phyloP scores from a whole-genome alignment of 805 yeast species.

The Kazachstania psychrophila region DNA sequence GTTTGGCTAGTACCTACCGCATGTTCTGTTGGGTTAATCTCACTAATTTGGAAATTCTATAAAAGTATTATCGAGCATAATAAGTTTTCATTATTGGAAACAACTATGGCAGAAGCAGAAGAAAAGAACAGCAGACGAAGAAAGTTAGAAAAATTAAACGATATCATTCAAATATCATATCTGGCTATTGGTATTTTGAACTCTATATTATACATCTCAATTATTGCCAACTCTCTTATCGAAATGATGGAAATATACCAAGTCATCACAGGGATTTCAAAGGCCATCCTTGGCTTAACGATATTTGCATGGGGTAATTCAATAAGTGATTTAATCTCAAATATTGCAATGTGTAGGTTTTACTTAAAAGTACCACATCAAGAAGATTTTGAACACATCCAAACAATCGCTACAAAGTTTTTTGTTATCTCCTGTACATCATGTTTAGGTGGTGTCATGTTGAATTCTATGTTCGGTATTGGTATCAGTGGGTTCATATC shows the following conservation, averaged over 20 bases:
- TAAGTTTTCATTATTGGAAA: conserved; percentile 18
- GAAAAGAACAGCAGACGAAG: conserved; percentile 12
- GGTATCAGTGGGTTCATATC: conserved; percentile 64
- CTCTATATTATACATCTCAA: conserved; percentile 27
- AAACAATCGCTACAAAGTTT: conserved; percentile 42
- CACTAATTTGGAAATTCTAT: conserved; percentile 10
- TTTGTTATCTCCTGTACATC: conserved; percentile 89
- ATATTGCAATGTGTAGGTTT: conserved; percentile 68
- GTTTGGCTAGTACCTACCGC: conserved; percentile 11
- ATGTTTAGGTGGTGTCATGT: conserved; percentile 85
- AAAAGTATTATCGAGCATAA: conserved; percentile 11
- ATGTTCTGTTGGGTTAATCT: conserved; percentile 7
- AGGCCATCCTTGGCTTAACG: conserved; percentile 83
- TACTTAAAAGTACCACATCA: conserved; percentile 22
- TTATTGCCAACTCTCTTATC: conserved; percentile 29
- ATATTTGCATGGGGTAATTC: conserved; percentile 92
- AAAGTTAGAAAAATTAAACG: conserved; percentile 12
- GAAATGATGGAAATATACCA: conserved; percentile 30
- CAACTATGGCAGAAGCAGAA: conserved; percentile 5
- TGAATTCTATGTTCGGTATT: conserved; percentile 70
- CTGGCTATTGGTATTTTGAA: conserved; percentile 24
- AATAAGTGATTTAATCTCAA: conserved; percentile 81
- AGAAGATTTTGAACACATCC: conserved; percentile 11
- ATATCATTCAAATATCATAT: conserved; percentile 11
- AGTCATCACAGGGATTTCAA: conserved; percentile 41